Evolutionary conservation across 2,329 filamentous ascomycete species (phyloP), one percentile per base, ranked within the genome.

Genomic region (Fusarium begoniae): DNA sequence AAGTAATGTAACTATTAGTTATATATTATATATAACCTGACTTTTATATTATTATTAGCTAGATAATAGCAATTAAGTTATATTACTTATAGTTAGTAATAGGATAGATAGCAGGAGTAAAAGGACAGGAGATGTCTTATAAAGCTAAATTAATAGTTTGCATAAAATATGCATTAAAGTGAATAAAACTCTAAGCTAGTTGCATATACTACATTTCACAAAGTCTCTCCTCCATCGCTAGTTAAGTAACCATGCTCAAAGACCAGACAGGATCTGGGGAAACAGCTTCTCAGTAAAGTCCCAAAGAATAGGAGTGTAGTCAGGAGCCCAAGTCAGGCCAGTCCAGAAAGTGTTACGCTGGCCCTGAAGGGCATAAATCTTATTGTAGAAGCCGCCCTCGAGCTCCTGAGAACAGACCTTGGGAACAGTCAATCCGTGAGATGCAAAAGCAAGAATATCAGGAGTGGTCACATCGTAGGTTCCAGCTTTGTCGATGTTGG

Each of bases 271-370:
- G 5, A 75, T 75, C 4, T 59, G 61, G 6, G 65, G 54, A 9
- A 75, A 63, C 1, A 79, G 20, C 20, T 66, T 70, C 22, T 72
- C 75, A 1, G 77, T 79, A 8, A 76, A 79, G 11, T 70, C 65
- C 76, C 77, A 79, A 9, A 79, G 59, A 17, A 75, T 66, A 1
- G 75, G 70, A 4, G 77, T 76, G 41, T 79, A 78, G 2, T 79
- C 77, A 1, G 79, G 70, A 3, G 70, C 70, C 69, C 69, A 73
- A 3, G 65, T 37, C 1, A 73, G 63, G 4, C 81, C 82, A 3
- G 83, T 81, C 67, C 82, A 85, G 65, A 79, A 84, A 1, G 83
- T 84, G 47, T 78, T 82, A 1, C 76, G 73, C 38, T 77, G 63
- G 1, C 83, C 81, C 72, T 84, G 81, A 14, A 84, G 67, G 0